Base-by-base conservation (phyloP, 2,329 filamentous ascomycete species). In the Harringtonia lauricola region DNA sequence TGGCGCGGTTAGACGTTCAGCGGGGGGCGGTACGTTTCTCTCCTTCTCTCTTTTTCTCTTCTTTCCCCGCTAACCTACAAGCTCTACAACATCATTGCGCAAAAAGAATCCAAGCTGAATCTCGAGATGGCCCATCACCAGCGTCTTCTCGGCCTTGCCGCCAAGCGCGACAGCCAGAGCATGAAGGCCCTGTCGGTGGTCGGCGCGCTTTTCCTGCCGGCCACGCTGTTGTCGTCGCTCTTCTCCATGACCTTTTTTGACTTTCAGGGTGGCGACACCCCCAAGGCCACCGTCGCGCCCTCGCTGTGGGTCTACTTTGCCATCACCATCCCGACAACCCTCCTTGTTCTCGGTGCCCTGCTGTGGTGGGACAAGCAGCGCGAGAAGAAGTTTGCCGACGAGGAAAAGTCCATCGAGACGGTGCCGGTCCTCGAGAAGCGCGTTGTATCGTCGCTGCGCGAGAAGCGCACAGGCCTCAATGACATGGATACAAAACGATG, bases 241-340 rank as follows among this genome's bases (percentile, higher is more conserved):
- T 81, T 81, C 52, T 73, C 70, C 63, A 81, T 80, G 75, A 75
- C 74, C 0, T 81, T 81, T 56, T 81, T 81, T 62, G 70, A 81
- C 59, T 81, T 79, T 51, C 69, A 70, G 49, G 40, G 24, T 37
- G 26, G 26, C 30, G 14, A 18, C 36, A 13, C 19, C 29, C 21
- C 30, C 34, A 37, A 40, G 8, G 13, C 36, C 8, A 10, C 64
- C 39, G 70, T 79, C 15, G 72, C 71, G 12, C 56, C 63, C 17
- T 59, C 67, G 40, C 63, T 81, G 22, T 81, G 77, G 76, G 68
- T 81, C 42, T 81, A 80, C 61, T 81, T 80, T 50, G 74, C 63
- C 48, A 67, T 80, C 43, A 76, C 75, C 3, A 57, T 81, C 12
- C 77, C 77, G 3, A 51, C 79, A 42, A 81, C 77, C 0, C 54